Evolutionary conservation across 495 filamentous ascomycete genomes (phyloP).

Genomic region (Pseudevernia furfuracea): DNA sequence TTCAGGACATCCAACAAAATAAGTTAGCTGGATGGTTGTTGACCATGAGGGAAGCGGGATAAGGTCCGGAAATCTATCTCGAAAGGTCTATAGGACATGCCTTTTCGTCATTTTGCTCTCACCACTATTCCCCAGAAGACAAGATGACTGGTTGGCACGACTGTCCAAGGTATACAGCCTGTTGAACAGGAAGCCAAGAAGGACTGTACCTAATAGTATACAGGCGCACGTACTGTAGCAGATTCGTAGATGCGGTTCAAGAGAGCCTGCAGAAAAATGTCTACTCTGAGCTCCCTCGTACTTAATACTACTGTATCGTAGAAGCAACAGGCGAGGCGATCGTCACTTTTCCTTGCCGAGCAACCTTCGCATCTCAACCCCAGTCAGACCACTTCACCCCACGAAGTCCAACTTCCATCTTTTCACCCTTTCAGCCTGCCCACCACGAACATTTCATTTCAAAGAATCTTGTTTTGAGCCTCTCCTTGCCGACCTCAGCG

Average conservation of each 20-base stretch:
- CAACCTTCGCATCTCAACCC: neutral
- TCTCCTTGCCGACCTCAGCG: neutral
- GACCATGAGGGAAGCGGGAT: neutral
- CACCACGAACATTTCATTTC: neutral
- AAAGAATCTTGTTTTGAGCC: neutral
- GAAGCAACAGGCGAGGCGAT: neutral
- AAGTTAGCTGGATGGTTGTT: neutral
- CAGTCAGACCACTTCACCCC: neutral
- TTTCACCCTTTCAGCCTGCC: neutral
- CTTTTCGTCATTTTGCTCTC: neutral
- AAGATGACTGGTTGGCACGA: neutral
- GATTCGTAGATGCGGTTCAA: neutral
- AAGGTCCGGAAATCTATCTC: neutral
- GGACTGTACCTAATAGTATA: neutral
- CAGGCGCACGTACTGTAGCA: neutral
- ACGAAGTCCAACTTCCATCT: constrained; percentile 1
- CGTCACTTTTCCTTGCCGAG: neutral
- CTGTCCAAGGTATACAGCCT: neutral
- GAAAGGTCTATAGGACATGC: neutral
- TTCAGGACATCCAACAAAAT: neutral
- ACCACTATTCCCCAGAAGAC: neutral
- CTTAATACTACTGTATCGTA: too few relatives aligned
- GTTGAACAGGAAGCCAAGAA: neutral
- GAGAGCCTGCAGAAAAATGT: neutral
- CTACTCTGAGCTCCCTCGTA: too few relatives aligned